Percentiles rank a stretch among this genome's conserved stretches.
Conservation (phyloP, 2,329 filamentous ascomycete species). For the Aureobasidium mangrovei region DNA sequence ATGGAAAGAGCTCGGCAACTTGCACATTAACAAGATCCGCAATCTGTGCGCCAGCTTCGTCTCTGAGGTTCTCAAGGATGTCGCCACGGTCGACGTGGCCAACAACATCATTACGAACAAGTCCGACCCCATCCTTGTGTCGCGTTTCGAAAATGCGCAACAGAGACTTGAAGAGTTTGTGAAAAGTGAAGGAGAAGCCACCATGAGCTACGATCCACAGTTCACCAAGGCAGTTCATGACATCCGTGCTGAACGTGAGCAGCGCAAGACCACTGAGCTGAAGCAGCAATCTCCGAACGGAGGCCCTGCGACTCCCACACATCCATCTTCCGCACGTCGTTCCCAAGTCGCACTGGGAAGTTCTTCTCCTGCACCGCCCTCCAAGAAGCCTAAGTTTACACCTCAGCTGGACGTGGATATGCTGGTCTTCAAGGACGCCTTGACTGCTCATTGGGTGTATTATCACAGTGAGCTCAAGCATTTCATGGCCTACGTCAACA, state of each 20-base stretch:
- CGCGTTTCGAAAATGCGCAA: not conserved
- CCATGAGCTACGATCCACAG: not conserved
- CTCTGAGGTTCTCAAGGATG: not conserved
- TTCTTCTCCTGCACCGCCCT: not conserved
- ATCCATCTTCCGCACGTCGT: too few species aligned
- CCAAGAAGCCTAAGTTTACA: not conserved
- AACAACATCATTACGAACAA: not conserved
- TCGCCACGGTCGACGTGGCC: not conserved
- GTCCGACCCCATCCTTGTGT: not conserved
- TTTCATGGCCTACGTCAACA: not conserved
- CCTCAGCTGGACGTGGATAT: not conserved
- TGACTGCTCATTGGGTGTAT: not conserved
- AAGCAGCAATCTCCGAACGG: not conserved
- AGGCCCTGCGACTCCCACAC: too few species aligned
- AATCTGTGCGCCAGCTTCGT: not conserved
- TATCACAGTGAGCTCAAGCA: not conserved
- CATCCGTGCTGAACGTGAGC: not conserved
- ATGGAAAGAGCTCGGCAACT: not conserved
- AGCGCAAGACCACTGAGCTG: not conserved
- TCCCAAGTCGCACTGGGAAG: too few species aligned
- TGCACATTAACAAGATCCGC: not conserved
- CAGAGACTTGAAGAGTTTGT: not conserved
- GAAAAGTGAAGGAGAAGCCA: not conserved
- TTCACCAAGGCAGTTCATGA: not conserved
- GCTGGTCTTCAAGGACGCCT: not conserved